A percentile compares a stretch with the other conserved stretches of the same genome.
Conservation (phyloP, 495 filamentous ascomycete genomes). For the Penicillium goetzii region DNA sequence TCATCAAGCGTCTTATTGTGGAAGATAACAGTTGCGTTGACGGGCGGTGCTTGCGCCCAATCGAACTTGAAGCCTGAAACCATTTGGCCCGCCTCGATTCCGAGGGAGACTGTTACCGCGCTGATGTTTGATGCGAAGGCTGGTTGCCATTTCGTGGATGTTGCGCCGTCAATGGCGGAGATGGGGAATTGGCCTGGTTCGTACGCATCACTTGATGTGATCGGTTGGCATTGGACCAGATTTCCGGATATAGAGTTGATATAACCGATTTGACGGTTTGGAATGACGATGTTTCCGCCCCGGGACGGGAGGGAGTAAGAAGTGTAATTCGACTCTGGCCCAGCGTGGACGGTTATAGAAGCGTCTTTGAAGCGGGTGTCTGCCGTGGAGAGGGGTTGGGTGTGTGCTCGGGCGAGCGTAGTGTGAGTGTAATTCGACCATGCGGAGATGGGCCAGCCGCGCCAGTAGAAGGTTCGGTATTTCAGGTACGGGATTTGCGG, state of each 20-base stretch:
- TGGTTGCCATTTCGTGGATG: constrained; percentile 75
- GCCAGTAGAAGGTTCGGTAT: constrained; percentile 73
- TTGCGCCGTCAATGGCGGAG: constrained; percentile 69
- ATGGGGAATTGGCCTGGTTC: constrained; percentile 74
- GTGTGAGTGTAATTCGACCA: constrained; percentile 69
- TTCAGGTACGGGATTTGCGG: constrained; percentile 64
- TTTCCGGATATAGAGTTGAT: constrained; percentile 59
- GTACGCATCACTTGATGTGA: constrained; percentile 51
- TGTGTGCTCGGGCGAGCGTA: constrained; percentile 53
- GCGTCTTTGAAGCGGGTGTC: constrained; percentile 50
- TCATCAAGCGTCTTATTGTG: constrained; percentile 48
- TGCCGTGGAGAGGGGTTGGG: constrained; percentile 44
- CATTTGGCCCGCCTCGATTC: constrained; percentile 42
- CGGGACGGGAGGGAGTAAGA: constrained; percentile 54
- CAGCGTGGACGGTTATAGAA: constrained; percentile 57
- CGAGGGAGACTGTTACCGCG: constrained; percentile 54
- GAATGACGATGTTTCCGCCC: constrained; percentile 57
- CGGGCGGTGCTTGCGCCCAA: constrained; percentile 66
- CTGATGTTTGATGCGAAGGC: constrained; percentile 47
- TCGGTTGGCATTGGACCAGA: constrained; percentile 67
- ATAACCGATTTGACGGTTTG: constrained; percentile 58
- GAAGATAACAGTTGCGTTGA: constrained; percentile 59
- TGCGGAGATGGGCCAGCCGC: constrained; percentile 65
- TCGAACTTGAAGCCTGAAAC: constrained; percentile 65
- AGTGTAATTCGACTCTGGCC: constrained; percentile 38